These are phyloP conservation scores for Entomortierella chlamydospora DNA, from an alignment of 192 early-diverging fungal species.

Conservation along the genomic window DNA sequence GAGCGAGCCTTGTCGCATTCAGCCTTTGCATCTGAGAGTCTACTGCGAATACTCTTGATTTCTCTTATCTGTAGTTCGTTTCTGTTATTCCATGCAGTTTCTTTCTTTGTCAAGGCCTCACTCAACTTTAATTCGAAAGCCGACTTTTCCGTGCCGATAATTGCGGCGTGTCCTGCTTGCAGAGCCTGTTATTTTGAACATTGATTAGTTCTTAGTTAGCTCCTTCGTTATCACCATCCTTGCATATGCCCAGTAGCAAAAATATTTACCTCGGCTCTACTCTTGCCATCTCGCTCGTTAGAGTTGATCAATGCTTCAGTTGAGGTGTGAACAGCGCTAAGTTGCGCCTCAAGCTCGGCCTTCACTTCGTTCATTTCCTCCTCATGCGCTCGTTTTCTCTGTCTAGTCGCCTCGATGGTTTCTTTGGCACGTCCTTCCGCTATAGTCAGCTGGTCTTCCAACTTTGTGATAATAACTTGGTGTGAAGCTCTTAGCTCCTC, in stretches of 20 bases:
- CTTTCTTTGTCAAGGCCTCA: conserved; percentile 8
- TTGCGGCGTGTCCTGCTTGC: conserved; percentile 11
- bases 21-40: background rate
- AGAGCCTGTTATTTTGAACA: conserved; percentile 22
- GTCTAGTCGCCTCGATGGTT: background rate
- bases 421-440: conserved; percentile 21
- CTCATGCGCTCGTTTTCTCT: conserved; percentile 7
- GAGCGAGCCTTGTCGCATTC: conserved; percentile 12
- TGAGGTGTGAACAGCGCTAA: conserved; percentile 9
- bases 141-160: conserved; percentile 2
- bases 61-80: background rate
- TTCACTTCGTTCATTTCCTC: conserved; percentile 3
- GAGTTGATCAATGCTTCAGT: conserved; percentile 3
- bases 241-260: background rate
- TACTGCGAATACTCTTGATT: background rate
- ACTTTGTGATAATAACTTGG: background rate
- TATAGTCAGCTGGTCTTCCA: conserved; percentile 26
- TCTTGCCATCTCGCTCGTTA: background rate
- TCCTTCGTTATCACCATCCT: no score
- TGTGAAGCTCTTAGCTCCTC: conserved; percentile 11
- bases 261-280: conserved; percentile 12
- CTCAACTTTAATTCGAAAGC: conserved; percentile 6
- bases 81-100: conserved; percentile 2
- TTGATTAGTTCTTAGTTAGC: no score
- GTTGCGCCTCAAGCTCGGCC: conserved; percentile 21